These are phyloP conservation scores for Thuidium tamariscinum DNA, from an alignment of 225 moss, liverwort and hornwort genomes.

Conservation along the genomic window DNA sequence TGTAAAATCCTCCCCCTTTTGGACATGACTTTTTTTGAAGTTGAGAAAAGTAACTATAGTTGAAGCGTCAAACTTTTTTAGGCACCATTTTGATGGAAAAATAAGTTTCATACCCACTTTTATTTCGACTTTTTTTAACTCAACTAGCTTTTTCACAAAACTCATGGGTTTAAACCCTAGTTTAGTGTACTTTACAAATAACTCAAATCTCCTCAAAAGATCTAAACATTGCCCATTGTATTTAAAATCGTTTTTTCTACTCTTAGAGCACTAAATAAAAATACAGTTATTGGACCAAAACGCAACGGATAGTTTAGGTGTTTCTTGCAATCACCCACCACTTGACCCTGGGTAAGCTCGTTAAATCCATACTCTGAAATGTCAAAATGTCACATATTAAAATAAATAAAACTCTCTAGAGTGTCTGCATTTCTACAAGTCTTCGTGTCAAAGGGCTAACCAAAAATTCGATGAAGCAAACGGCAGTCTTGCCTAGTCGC, in stretches of 20 bases:
- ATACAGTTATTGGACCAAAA: not conserved
- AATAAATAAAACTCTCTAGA: not conserved
- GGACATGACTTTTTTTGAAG: too few relatives aligned
- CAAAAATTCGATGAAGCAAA: conserved; percentile 96
- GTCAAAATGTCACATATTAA: not conserved
- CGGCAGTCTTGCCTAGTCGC: conserved; percentile 89
- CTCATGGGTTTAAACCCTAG: too few relatives aligned
- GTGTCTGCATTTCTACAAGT: not conserved
- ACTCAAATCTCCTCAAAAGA: not conserved
- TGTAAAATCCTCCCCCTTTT: too few relatives aligned
- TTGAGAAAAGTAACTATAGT: too few relatives aligned
- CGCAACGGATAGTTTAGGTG: too few relatives aligned
- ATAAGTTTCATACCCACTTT: too few relatives aligned
- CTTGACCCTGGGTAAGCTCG: not conserved
- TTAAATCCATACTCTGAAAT: not conserved
- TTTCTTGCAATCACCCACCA: not conserved
- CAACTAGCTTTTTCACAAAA: too few relatives aligned
- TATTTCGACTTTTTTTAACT: too few relatives aligned
- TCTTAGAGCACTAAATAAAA: not conserved
- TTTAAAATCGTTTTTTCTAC: not conserved
- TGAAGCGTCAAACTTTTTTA: too few relatives aligned
- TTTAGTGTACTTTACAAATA: too few relatives aligned
- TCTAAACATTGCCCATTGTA: not conserved
- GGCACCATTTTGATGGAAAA: too few relatives aligned
- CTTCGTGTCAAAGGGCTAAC: conserved; percentile 12